A percentile compares a stretch with the other conserved stretches of the same genome.
phyloP scores from a whole-genome alignment of 1,284 basidiomycete species.

The Heterobasidion irregulare region DNA sequence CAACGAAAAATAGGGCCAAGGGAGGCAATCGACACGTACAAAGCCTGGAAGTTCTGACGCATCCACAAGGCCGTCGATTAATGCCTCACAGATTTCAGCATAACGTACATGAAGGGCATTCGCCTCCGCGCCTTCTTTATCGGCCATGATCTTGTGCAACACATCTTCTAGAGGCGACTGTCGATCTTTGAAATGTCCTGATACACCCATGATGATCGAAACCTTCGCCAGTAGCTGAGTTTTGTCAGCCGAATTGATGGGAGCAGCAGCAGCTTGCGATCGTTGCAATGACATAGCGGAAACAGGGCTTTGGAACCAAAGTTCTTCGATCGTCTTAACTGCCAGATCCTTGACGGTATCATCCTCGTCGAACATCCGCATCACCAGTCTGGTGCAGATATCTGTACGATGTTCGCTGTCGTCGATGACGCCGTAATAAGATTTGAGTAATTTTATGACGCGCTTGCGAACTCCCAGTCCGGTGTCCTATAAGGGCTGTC shows the following conservation, averaged over 20 bases:
- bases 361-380: conserved; percentile 87
- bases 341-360: conserved; percentile 90
- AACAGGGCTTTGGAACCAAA: conserved; percentile 66
- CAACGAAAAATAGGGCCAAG: conserved; percentile 4
- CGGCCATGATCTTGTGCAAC: conserved; percentile 69
- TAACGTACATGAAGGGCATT: conserved; percentile 53
- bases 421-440: conserved; percentile 65
- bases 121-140: conserved; percentile 45
- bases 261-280: conserved; percentile 16
- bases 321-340: conserved; percentile 78
- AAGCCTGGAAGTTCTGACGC: conserved; percentile 72
- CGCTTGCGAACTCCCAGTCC: conserved; percentile 90
- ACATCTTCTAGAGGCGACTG: conserved; percentile 82
- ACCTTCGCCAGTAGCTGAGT: conserved; percentile 50
- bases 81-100: conserved; percentile 68
- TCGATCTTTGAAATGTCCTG: conserved; percentile 73
- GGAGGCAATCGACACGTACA: conserved; percentile 34
- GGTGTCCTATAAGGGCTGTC: conserved; percentile 55
- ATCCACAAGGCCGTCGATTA: conserved; percentile 86
- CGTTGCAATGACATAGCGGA: conserved; percentile 26
- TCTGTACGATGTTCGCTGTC: conserved; percentile 62
- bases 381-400: conserved; percentile 77
- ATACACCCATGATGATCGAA: conserved; percentile 78
- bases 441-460: conserved; percentile 87
- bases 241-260: conserved; percentile 35